Percentiles rank a stretch among this genome's conserved stretches.
Evolutionary conservation across 306 rosid genomes (phyloP).

Genomic region (Trifolium pratense): DNA sequence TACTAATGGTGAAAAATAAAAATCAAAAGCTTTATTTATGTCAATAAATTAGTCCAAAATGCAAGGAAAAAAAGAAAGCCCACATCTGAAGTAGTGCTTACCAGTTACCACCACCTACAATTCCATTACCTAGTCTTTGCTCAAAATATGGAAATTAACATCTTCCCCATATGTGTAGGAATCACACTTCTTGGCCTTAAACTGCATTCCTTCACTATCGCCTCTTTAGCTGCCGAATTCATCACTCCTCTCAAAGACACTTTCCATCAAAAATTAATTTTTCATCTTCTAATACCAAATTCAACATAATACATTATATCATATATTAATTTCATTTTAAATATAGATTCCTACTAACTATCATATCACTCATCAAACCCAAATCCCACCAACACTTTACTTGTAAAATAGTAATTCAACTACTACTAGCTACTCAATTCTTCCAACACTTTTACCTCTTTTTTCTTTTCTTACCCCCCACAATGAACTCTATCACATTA

Average conservation of each 20-base stretch:
- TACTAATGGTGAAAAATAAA: no score
- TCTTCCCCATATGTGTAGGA: constrained; percentile 15
- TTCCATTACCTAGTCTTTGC: background rate
- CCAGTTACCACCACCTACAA: no score
- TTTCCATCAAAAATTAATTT: background rate
- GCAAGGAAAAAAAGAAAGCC: no score
- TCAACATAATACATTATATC: background rate
- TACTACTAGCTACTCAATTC: constrained; percentile 26
- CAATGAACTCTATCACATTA: constrained; percentile 14
- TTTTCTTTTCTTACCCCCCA: constrained; percentile 16
- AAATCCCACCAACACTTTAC: constrained; percentile 36
- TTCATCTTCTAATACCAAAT: background rate
- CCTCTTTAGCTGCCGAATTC: constrained; percentile 35
- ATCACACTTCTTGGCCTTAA: constrained; percentile 43
- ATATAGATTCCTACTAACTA: background rate
- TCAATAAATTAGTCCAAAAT: no score
- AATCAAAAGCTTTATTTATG: no score
- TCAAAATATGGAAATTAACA: constrained; percentile 1
- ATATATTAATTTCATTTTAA: no score
- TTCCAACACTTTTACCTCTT: constrained; percentile 38
- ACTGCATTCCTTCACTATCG: constrained; percentile 27
- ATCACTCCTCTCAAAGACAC: constrained; percentile 34
- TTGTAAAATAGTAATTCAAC: constrained; percentile 39
- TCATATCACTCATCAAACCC: constrained; percentile 22
- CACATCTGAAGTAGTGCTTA: no score